A percentile compares a stretch with the other conserved stretches of the same genome.
These are phyloP conservation scores for Phaeotremella skinneri DNA, from an alignment of 768 basidiomycete species.

Conservation along the genomic window DNA sequence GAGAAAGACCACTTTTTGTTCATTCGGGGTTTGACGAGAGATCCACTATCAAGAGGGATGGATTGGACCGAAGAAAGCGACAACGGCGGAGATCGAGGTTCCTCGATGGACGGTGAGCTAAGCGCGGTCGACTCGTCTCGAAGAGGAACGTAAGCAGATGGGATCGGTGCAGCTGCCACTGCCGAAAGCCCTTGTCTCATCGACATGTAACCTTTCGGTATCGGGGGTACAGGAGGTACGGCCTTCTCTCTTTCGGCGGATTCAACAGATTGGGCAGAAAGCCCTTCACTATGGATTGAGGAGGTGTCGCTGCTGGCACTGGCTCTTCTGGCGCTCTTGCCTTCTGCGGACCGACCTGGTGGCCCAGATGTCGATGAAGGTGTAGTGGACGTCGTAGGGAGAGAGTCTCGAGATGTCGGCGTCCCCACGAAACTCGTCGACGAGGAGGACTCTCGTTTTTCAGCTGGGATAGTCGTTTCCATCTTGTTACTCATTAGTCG, in stretches of 20 bases:
- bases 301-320: conserved; percentile 35
- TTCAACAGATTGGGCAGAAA: conserved; percentile 11
- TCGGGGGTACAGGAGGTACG: conserved; percentile 50
- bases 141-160: conserved; percentile 15
- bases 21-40: conserved; percentile 24
- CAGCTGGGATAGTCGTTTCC: conserved; percentile 1
- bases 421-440: conserved; percentile 41
- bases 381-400: conserved; percentile 38
- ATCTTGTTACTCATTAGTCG: not conserved
- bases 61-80: conserved; percentile 16
- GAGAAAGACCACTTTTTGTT: conserved; percentile 52
- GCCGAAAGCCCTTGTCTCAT: conserved; percentile 33
- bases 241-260: conserved; percentile 19
- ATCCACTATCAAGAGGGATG: not conserved
- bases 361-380: conserved; percentile 26
- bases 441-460: conserved; percentile 38
- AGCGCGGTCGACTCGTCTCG: conserved; percentile 3
- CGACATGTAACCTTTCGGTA: conserved; percentile 46
- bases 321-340: conserved; percentile 20
- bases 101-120: conserved; percentile 60
- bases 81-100: conserved; percentile 8
- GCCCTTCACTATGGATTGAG: conserved; percentile 19
- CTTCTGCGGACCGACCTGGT: not conserved
- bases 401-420: conserved; percentile 35
- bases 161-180: conserved; percentile 10